A percentile compares a stretch with the other conserved stretches of the same genome.
Conservation (phyloP, 2,329 filamentous ascomycete genomes). For the Alternaria sp. region DNA sequence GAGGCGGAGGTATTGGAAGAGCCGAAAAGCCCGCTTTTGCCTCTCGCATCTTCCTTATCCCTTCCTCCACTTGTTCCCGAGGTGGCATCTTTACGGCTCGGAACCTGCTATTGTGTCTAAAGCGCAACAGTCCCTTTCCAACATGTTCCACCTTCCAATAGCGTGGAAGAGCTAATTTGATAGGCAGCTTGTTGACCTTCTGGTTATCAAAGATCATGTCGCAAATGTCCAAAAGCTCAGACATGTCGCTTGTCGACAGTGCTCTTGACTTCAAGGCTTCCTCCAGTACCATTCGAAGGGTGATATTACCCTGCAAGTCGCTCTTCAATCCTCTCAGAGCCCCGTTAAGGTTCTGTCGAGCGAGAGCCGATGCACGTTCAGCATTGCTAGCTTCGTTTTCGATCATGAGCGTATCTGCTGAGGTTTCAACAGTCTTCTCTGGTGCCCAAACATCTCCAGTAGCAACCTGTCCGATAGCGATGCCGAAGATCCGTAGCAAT, state of each 20-base stretch:
- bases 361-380: slow-evolving; percentile 61
- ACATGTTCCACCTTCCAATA: slow-evolving; percentile 64
- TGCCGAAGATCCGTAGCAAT: slow-evolving; percentile 62
- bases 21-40: neutral
- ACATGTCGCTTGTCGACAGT: slow-evolving; percentile 62
- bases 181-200: slow-evolving; percentile 57
- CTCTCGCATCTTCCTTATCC: neutral
- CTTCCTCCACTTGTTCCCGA: neutral
- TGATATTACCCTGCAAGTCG: slow-evolving; percentile 59
- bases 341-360: slow-evolving; percentile 65
- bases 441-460: slow-evolving; percentile 59
- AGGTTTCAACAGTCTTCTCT: slow-evolving; percentile 40
- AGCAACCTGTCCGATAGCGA: slow-evolving; percentile 65
- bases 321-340: slow-evolving; percentile 65
- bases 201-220: slow-evolving; percentile 60
- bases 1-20: slow-evolving; percentile 7
- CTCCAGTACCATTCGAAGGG: slow-evolving; percentile 64
- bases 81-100: slow-evolving; percentile 28
- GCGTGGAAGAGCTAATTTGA: slow-evolving; percentile 63
- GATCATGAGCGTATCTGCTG: slow-evolving; percentile 61
- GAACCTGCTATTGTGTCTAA: slow-evolving; percentile 36
- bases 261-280: slow-evolving; percentile 61
- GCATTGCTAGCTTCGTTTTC: slow-evolving; percentile 59
- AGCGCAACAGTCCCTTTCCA: slow-evolving; percentile 56
- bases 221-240: slow-evolving; percentile 66